Percentiles rank a stretch among this genome's conserved stretches.
phyloP scores from a whole-genome alignment of 768 basidiomycete species.

The Wakefieldia striispora region DNA sequence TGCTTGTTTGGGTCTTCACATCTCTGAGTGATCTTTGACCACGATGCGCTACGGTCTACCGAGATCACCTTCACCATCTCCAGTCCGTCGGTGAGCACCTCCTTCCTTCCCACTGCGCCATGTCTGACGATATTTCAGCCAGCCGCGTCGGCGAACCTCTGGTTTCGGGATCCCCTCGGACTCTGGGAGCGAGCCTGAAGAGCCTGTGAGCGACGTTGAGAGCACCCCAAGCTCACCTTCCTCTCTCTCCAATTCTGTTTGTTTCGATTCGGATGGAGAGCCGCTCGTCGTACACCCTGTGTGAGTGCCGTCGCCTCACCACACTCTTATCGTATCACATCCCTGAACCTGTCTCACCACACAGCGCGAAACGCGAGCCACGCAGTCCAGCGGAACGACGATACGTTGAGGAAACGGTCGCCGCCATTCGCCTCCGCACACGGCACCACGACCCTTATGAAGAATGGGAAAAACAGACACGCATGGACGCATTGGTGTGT shows the following conservation, averaged over 20 bases:
- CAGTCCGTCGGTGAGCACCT: slow-evolving; percentile 37
- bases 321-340: neutral
- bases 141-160: slow-evolving; percentile 36
- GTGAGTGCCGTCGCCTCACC: slow-evolving; percentile 30
- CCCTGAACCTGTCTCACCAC: neutral
- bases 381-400: slow-evolving; percentile 32
- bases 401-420: slow-evolving; percentile 44
- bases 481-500: slow-evolving; percentile 46
- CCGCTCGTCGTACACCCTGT: slow-evolving; percentile 29
- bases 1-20: neutral
- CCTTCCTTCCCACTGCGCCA: neutral
- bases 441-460: slow-evolving; percentile 47
- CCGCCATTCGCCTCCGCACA: slow-evolving; percentile 43
- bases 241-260: slow-evolving; percentile 40
- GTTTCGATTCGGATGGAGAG: slow-evolving; percentile 45
- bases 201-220: slow-evolving; percentile 39
- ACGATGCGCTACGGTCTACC: slow-evolving; percentile 56
- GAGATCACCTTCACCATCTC: slow-evolving; percentile 50
- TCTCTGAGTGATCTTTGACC: slow-evolving; percentile 5
- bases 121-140: slow-evolving; percentile 6
- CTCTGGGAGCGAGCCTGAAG: slow-evolving; percentile 37
- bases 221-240: slow-evolving; percentile 29
- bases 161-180: slow-evolving; percentile 57
- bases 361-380: slow-evolving; percentile 20
- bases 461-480: slow-evolving; percentile 49